Evolutionary conservation across 495 filamentous ascomycete genomes (phyloP).

Genomic region (Amphirosellinia nigrospora): DNA sequence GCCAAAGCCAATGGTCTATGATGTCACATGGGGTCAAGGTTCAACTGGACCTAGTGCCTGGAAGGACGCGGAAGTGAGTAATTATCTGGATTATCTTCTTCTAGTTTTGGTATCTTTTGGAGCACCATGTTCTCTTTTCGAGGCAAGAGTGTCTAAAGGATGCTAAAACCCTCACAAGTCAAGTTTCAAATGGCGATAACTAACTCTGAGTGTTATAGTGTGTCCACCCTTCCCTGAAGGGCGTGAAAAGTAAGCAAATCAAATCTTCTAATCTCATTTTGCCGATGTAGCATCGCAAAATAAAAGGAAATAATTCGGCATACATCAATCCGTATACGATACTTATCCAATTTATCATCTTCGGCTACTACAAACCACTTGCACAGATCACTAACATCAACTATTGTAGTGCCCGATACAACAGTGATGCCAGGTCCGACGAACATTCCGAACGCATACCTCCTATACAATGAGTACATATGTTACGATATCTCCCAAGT

Average conservation of each 20-base stretch:
- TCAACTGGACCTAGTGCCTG: too few relatives aligned
- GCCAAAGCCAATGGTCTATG: constrained; percentile 64
- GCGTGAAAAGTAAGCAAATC: constrained; percentile 60
- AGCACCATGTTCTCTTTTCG: too few relatives aligned
- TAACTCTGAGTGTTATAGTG: too few relatives aligned
- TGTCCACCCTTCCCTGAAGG: constrained; percentile 65
- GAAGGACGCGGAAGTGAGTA: too few relatives aligned
- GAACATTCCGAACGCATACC: constrained; percentile 36
- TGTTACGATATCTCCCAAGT: constrained; percentile 81
- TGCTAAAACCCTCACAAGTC: too few relatives aligned
- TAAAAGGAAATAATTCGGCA: background rate
- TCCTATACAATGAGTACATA: constrained; percentile 77
- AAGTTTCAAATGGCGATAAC: too few relatives aligned
- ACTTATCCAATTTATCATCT: background rate
- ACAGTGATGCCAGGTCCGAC: constrained; percentile 46
- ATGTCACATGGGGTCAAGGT: constrained; percentile 73
- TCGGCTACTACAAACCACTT: background rate
- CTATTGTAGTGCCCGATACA: constrained; percentile 53
- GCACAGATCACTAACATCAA: background rate
- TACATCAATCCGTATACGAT: too few relatives aligned
- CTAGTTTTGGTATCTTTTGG: too few relatives aligned
- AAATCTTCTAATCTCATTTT: background rate
- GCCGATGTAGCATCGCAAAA: background rate
- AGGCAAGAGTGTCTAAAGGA: too few relatives aligned
- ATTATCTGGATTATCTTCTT: too few relatives aligned